Evolutionary conservation across 331 rosid species (phyloP), one percentile per base, ranked within the genome.

Genomic region (Acacia concinna): DNA sequence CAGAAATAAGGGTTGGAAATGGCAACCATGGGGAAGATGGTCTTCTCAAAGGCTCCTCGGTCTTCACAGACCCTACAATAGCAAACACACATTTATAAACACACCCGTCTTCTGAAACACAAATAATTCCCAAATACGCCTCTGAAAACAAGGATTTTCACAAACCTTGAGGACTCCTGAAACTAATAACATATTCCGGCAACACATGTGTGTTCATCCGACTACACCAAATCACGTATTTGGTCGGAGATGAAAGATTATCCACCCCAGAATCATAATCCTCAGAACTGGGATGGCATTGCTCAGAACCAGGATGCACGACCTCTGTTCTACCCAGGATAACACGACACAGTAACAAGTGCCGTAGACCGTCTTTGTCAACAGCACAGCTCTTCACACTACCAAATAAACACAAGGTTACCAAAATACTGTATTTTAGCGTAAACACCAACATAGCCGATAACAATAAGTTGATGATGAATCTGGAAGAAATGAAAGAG

Each of bases 11-110:
- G 73, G 84, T 20, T 7, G 97, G 86, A 47, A 96, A 86, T 66
- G 97, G 93, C 93, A 96, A 86, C 97, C 97, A 93, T 12, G 98
- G 99, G 1, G 98, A 93, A 27, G 87, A 80, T 7, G 99, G 99
- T 79, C 83, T 85, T 23, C 74, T 43, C 74, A 78, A 2, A 0
- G 88, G 84, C 31, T 81, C 86, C 44, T 56, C 84, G 44, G 44
- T 62, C 71, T 78, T 89, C 54, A 17, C 65, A 74, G 32, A 9
- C 34, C 84, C 99, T 96, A 49, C 73, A 84, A 41, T 74, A 79
- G 21, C 65, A 8, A 56, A 20, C 27, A 77, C 25, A 76, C 35
- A 65, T 40, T 56, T 32, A 70, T 17, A 57, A 77, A 20, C 49
- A 12, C 30, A 14, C 34, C 38, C 28, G 34, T 49, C 32, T 13